These are phyloP conservation scores for Thelephora terrestris DNA, from an alignment of 1,284 basidiomycete species.

Conservation along the genomic window DNA sequence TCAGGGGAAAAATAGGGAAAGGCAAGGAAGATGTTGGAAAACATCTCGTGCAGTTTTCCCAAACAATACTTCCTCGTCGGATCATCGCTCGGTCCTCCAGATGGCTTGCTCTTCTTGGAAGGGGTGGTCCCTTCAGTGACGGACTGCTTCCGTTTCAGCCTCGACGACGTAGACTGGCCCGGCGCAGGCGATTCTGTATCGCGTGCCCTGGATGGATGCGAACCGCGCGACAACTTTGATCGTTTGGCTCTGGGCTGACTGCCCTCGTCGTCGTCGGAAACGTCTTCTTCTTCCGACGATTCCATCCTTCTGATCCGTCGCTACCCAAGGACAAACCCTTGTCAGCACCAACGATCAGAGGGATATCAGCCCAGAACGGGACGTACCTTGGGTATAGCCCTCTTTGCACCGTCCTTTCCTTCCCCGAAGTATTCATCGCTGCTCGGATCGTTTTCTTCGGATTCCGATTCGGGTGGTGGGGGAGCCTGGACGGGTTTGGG, in stretches of 20 bases:
- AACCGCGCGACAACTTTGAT: slow-evolving; percentile 13
- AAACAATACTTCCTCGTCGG: slow-evolving; percentile 68
- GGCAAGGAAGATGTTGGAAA: slow-evolving; percentile 55
- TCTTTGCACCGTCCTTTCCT: slow-evolving; percentile 21
- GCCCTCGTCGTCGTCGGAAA: slow-evolving; percentile 23
- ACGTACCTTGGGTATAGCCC: slow-evolving; percentile 35
- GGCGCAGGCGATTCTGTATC: slow-evolving; percentile 8
- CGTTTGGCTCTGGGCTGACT: slow-evolving; percentile 12
- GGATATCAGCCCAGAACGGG: background rate
- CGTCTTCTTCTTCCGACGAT: slow-evolving; percentile 29
- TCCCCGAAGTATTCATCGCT: slow-evolving; percentile 63
- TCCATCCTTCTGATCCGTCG: slow-evolving; percentile 12
- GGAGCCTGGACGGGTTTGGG: slow-evolving; percentile 3
- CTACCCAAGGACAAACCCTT: slow-evolving; percentile 9
- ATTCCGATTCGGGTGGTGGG: slow-evolving; percentile 11
- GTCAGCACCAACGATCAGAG: background rate
- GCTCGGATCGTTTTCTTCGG: slow-evolving; percentile 34
- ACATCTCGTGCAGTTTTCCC: slow-evolving; percentile 58
- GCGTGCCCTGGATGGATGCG: slow-evolving; percentile 7
- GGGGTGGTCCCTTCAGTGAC: slow-evolving; percentile 19
- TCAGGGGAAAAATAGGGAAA: slow-evolving; percentile 44
- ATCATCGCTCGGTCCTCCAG: slow-evolving; percentile 41
- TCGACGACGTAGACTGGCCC: slow-evolving; percentile 16
- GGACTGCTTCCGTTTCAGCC: slow-evolving; percentile 34
- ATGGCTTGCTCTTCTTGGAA: slow-evolving; percentile 32